Evolutionary conservation across 106 monocot genomes (phyloP), one percentile per base, ranked within the genome.

Genomic region (Acorus gramineus): DNA sequence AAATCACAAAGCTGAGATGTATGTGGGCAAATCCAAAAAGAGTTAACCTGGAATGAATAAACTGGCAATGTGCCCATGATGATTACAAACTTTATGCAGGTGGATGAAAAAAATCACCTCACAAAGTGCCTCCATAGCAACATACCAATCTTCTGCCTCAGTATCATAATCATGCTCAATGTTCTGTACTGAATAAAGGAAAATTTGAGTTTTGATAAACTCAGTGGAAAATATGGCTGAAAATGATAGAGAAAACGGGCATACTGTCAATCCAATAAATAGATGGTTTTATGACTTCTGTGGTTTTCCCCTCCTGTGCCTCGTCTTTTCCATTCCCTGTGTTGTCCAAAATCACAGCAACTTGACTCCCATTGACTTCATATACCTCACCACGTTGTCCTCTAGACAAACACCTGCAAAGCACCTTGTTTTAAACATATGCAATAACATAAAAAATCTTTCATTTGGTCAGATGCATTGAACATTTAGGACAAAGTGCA

Each of bases 311-410:
- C 28, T 28, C 28, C 7, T 67, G 69, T 47, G 53, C 81, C 51
- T 84, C 76, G 8, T 62, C 73, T 42, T 56, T 46, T 56, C 77
- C 78, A 14, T 63, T 73, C 60, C 57, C 71, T 56, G 56, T 13
- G 48, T 12, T 75, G 55, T 98, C 92, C 73, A 98, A 76, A 80
- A 92, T 89, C 14, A 98, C 98, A 83, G 98, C 92, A 47, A 98
- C 88, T 71, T 98, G 85, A 72, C 92, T 79, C 13, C 83, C 98
- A 66, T 80, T 86, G 59, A 92, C 57, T 56, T 98, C 88, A 74
- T 81, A 86, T 47, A 98, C 88, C 73, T 98, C 98, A 67, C 98
- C 98, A 64, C 92, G 91, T 50, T 88, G 87, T 60, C 88, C 98
- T 61, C 73, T 89, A 53, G 79, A 75, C 70, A 92, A 61, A 79